Conservation (phyloP, 179 eudicot species). For the Spinacia oleracea region DNA sequence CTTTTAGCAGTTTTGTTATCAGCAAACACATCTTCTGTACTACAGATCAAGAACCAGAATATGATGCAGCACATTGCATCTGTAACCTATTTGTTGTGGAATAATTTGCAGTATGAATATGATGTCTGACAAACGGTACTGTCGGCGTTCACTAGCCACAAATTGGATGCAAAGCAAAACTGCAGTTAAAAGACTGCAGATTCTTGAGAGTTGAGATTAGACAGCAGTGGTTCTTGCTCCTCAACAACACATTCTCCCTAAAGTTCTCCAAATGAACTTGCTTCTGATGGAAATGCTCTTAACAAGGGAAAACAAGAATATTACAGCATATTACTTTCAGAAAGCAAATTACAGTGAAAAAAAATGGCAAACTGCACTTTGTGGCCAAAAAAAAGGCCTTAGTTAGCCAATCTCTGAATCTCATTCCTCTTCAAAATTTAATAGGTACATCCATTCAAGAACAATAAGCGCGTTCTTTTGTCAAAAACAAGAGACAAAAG, state of each 20-base stretch:
- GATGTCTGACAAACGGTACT: no score
- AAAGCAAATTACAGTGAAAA: neutral
- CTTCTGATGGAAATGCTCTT: neutral
- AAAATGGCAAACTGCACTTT: conserved; percentile 3
- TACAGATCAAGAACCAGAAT: neutral
- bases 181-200: neutral
- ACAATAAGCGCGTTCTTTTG: neutral
- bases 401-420: neutral
- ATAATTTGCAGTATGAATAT: neutral
- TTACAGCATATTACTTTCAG: neutral
- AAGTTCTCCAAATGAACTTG: neutral
- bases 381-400: neutral
- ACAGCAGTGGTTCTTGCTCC: neutral
- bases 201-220: neutral
- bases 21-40: no score
- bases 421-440: neutral
- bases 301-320: neutral
- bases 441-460: neutral
- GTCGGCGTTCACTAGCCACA: neutral
- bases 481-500: neutral
- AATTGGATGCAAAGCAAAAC: neutral
- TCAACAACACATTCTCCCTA: neutral
- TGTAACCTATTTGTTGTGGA: neutral
- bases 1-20: no score
- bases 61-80: neutral